Base-by-base conservation (phyloP, 2,329 filamentous ascomycete species). In the Cadophora luteo-olivacea region DNA sequence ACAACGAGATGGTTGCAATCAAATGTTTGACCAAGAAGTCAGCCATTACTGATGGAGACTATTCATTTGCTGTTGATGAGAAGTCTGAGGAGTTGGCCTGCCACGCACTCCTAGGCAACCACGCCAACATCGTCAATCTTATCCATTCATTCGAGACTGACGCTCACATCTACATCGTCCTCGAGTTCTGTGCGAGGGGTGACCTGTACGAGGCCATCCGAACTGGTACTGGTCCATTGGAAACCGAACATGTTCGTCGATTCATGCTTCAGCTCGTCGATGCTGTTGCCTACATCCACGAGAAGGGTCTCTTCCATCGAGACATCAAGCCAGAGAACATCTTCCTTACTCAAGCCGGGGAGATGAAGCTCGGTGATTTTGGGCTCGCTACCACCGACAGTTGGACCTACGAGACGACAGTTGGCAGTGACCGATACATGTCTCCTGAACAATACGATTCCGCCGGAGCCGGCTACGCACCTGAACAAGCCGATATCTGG, bases 321-420 rank as follows among this genome's bases (percentile, higher is more conserved):
- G 96, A 99, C 81, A 97, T 99, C 87, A 99, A 99, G 84, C 96
- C 96, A 0, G 96, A 99, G 86, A 99, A 99, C 84, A 97, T 99
- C 80, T 98, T 99, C 80, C 86, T 99, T 72, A 92, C 90, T 68
- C 88, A 94, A 69, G 88, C 91, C 74, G 95, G 95, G 65, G 87
- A 91, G 49, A 92, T 98, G 92, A 99, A 99, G 83, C 89, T 99
- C 45, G 96, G 96, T 77, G 96, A 99, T 81, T 97, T 98, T 79
- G 96, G 96, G 65, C 85, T 99, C 71, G 94, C 94, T 63, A 97
- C 95, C 12, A 92, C 89, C 7, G 93, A 97, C 70, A 85, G 89
- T 75, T 97, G 93, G 94, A 97, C 93, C 29, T 92, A 92, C 76
- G 96, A 99, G 84, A 91, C 91, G 72, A 96, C 92, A 70, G 96